A percentile compares a stretch with the other conserved stretches of the same genome.
Conservation (phyloP, 768 basidiomycete genomes). For the Kondoa subrosea region DNA sequence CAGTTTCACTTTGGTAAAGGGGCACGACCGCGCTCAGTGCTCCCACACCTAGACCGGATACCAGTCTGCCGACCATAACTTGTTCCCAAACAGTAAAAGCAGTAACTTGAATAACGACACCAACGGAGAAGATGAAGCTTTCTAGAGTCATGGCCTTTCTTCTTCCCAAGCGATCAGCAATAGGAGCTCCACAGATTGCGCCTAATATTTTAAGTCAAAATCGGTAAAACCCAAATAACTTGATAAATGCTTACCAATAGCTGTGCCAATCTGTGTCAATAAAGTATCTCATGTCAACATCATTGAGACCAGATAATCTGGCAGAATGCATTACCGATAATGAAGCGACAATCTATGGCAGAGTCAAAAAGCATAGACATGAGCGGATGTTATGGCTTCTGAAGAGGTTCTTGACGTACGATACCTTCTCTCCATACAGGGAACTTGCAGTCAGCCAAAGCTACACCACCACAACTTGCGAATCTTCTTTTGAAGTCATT, state of each 20-base stretch:
- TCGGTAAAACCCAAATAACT: neutral
- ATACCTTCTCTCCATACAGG: slow-evolving; percentile 42
- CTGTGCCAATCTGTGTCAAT: neutral
- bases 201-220: slow-evolving; percentile 53
- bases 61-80: slow-evolving; percentile 32
- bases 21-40: slow-evolving; percentile 40
- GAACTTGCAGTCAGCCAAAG: slow-evolving; percentile 40
- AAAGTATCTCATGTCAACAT: too few relatives aligned
- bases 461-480: slow-evolving; percentile 37
- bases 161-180: slow-evolving; percentile 50
- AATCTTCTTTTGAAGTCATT: slow-evolving; percentile 51
- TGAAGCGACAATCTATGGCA: too few relatives aligned
- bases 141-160: slow-evolving; percentile 50
- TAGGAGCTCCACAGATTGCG: slow-evolving; percentile 38
- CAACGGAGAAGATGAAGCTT: slow-evolving; percentile 44
- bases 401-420: slow-evolving; percentile 50
- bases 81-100: slow-evolving; percentile 46
- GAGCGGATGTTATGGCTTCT: slow-evolving; percentile 25
- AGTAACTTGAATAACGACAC: slow-evolving; percentile 46
- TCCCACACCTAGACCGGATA: slow-evolving; percentile 53
- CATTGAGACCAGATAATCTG: too few relatives aligned
- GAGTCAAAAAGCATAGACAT: slow-evolving; percentile 2
- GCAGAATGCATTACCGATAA: too few relatives aligned
- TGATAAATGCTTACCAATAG: neutral
- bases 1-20: slow-evolving; percentile 50